Evolutionary conservation across 2,329 filamentous ascomycete genomes (phyloP).

Genomic region (Claviceps digitariae): DNA sequence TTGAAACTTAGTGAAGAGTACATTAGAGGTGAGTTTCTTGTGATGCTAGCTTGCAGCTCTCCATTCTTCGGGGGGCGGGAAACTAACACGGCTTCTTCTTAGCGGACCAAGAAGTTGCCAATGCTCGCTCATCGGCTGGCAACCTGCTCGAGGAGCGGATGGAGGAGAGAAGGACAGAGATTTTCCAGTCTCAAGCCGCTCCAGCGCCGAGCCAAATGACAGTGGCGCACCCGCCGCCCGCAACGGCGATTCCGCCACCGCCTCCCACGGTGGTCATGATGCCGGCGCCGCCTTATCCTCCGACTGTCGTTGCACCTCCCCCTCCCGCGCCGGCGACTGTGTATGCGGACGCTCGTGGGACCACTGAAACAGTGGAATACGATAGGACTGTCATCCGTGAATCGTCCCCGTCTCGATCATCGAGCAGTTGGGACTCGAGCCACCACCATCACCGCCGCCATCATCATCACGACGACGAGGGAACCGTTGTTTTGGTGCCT

Average conservation of each 20-base stretch:
- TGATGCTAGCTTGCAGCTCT: slow-evolving; percentile 1
- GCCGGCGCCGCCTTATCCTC: slow-evolving; percentile 5
- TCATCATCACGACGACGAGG: slow-evolving; percentile 14
- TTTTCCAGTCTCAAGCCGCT: slow-evolving; percentile 5
- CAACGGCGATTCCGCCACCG: slow-evolving; percentile 14
- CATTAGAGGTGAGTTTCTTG: slow-evolving; percentile 34
- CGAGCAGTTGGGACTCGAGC: slow-evolving; percentile 19
- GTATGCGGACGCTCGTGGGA: slow-evolving; percentile 21
- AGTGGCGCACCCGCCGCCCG: slow-evolving; percentile 8
- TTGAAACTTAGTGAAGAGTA: slow-evolving; percentile 72
- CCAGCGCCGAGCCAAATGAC: slow-evolving; percentile 10
- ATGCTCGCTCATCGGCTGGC: slow-evolving; percentile 32
- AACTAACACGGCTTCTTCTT: background rate
- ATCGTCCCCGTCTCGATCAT: slow-evolving; percentile 31
- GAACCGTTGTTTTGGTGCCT: slow-evolving; percentile 25
- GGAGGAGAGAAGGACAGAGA: slow-evolving; percentile 18
- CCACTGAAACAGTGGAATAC: slow-evolving; percentile 23
- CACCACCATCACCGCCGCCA: slow-evolving; percentile 17
- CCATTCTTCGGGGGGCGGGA: too few species aligned
- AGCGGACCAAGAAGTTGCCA: slow-evolving; percentile 32
- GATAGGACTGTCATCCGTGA: slow-evolving; percentile 37
- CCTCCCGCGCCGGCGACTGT: slow-evolving; percentile 16
- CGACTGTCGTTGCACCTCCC: slow-evolving; percentile 13
- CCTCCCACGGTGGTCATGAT: slow-evolving; percentile 8
- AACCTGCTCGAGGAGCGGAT: slow-evolving; percentile 34